Conservation (phyloP, 1,139 yeast species). For the Wickerhamomyces sp. region DNA sequence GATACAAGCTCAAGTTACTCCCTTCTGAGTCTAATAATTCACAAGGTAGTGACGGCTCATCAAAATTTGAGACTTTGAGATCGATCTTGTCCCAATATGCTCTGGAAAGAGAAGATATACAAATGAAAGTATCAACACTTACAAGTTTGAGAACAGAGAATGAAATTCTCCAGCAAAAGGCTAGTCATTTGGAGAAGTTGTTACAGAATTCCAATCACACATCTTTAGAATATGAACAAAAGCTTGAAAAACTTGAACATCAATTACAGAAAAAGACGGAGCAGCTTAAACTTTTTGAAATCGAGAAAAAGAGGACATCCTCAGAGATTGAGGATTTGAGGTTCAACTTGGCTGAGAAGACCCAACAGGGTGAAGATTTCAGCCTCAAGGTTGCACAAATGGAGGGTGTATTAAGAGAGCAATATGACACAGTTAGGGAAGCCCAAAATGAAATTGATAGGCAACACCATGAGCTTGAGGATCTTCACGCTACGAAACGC, state of each 20-base stretch:
- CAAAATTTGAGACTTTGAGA: too few relatives aligned
- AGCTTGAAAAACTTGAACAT: neutral
- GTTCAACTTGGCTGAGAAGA: neutral
- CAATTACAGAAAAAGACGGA: neutral
- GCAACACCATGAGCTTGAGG: neutral
- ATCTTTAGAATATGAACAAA: neutral
- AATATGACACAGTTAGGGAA: neutral
- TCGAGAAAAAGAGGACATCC: neutral
- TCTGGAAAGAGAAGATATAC: too few relatives aligned
- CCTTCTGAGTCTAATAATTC: too few relatives aligned
- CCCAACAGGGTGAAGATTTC: neutral
- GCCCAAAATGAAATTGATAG: constrained; percentile 2
- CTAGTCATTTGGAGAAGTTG: neutral
- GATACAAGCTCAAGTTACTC: too few relatives aligned
- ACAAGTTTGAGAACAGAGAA: too few relatives aligned
- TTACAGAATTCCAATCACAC: neutral
- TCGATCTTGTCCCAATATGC: too few relatives aligned
- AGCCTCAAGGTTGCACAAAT: neutral
- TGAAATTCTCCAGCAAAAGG: neutral
- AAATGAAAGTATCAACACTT: too few relatives aligned
- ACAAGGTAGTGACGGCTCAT: too few relatives aligned
- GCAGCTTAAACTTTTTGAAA: neutral
- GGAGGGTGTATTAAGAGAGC: constrained; percentile 1
- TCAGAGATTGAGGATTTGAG: neutral
- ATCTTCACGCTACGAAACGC: neutral